Percentiles rank a stretch among this genome's conserved stretches.
phyloP scores from a whole-genome alignment of 169 alveolate species.

The Perkinsus marinus region DNA sequence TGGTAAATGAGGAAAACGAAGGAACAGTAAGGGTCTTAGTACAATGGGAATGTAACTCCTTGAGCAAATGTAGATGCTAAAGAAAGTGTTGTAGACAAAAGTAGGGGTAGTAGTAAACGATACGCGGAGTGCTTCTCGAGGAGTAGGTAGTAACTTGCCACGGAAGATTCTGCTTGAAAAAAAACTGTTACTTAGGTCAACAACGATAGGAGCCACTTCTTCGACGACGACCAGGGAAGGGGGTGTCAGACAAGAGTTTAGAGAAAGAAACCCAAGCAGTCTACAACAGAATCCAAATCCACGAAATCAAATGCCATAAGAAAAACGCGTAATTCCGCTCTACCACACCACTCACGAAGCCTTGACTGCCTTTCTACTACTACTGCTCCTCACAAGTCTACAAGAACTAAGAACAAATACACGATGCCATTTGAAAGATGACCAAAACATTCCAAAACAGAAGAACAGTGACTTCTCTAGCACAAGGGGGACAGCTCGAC shows the following conservation, averaged over 20 bases:
- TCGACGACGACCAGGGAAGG: background rate
- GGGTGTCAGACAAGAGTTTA: background rate
- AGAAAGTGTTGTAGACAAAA: background rate
- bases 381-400: too few species aligned
- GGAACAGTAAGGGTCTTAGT: background rate
- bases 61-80: background rate
- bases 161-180: background rate
- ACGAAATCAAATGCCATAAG: background rate
- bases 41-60: background rate
- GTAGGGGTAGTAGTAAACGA: background rate
- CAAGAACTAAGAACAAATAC: background rate
- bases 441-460: background rate
- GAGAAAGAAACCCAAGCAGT: background rate
- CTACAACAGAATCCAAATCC: background rate
- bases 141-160: background rate
- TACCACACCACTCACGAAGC: background rate
- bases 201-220: background rate
- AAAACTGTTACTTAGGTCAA: background rate
- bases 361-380: too few species aligned
- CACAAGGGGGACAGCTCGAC: background rate
- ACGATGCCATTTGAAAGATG: background rate
- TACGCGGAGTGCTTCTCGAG: background rate
- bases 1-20: background rate
- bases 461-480: background rate
- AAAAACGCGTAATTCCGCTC: background rate